Conservation (phyloP, 176 grass and related monocot species). For the Saccharum spontaneum region DNA sequence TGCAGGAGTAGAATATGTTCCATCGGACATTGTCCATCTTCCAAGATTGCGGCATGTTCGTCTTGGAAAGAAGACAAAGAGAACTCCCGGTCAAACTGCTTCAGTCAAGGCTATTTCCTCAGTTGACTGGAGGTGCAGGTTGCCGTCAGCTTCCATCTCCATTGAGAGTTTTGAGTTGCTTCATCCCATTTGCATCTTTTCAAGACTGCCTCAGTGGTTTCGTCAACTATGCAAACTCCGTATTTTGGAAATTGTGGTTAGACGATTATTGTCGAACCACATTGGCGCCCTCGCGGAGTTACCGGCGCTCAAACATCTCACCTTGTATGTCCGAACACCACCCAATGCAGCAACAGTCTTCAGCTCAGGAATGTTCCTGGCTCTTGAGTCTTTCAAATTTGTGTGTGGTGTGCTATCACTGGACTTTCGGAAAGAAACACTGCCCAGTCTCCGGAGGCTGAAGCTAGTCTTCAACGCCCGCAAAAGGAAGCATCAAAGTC, state of each 20-base stretch:
- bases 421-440: neutral
- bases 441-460: neutral
- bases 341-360: neutral
- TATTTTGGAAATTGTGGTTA: neutral
- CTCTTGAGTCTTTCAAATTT: slow-evolving; percentile 13
- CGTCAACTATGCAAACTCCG: neutral
- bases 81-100: too few species aligned
- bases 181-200: neutral
- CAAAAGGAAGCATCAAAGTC: neutral
- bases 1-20: too few species aligned
- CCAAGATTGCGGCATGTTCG: neutral
- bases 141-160: neutral
- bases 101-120: too few species aligned
- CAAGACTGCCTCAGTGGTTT: neutral
- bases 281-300: neutral
- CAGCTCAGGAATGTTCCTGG: neutral
- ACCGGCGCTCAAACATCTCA: neutral
- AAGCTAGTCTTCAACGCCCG: neutral
- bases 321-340: neutral
- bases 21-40: neutral
- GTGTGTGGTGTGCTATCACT: neutral
- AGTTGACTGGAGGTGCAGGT: neutral
- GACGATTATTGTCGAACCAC: neutral
- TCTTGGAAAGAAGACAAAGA: neutral
- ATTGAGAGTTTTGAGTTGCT: neutral